Base-by-base conservation (phyloP, 176 grass and related monocot species). In the Dactylis glomerata region DNA sequence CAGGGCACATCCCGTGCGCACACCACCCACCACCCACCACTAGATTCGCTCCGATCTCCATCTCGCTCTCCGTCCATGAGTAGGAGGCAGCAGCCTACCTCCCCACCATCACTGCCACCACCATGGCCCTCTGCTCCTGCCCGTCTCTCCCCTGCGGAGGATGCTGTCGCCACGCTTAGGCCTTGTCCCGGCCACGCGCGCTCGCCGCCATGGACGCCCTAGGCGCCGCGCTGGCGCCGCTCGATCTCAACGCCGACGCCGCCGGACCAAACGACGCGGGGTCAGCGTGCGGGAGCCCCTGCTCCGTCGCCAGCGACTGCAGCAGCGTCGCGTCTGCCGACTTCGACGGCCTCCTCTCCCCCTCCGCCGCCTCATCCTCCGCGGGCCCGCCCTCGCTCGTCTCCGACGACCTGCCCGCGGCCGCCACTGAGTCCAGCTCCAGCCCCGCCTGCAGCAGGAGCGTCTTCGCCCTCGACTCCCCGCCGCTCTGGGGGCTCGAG, bases 301-400 rank as follows among this genome's bases (percentile, higher is more conserved):
- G 92, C 81, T 97, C 94, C 44, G 86, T 97, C 45, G 62, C 85
- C 76, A 94, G 94, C 67, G 94, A 94, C 56, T 91, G 90, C 67
- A 97, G 95, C 90, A 97, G 90, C 88, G 75, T 94, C 37, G 92
- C 92, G 42, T 92, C 85, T 52, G 85, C 88, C 68, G 87, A 87
- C 79, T 88, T 94, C 76, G 86, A 92, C n/a, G 72, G 78, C 8
- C 83, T 94, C 75, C 51, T 54, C 34, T 71, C 50, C 16, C 31
- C 75, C 30, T 37, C 55, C 42, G 59, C 85, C 26, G 19, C n/a
- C 52, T 55, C 52, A 9, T 55, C 52, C 52, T 55, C 52, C 67
- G 36, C 68, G 23, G 50, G n/a, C 37, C 37, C 67, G 12, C 46
- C 64, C 22, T 72, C 78, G 46, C 42, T 72, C 61, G 80, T 58